phyloP scores from a whole-genome alignment of 2,329 filamentous ascomycete species.

The Penicillium sp. region DNA sequence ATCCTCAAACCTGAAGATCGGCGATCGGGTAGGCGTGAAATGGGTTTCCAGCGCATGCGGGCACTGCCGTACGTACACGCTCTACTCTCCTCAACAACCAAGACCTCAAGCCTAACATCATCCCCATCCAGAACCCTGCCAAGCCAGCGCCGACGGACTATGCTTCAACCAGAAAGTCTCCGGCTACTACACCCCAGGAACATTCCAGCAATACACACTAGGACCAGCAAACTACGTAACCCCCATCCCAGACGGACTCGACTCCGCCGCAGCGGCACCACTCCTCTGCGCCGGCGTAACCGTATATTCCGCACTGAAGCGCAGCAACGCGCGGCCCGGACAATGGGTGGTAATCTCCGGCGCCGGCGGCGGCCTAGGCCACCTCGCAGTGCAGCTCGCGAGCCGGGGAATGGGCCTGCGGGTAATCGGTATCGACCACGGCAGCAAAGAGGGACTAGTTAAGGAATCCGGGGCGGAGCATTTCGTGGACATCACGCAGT shows the following conservation, averaged over 20 bases:
- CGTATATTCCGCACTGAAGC: constrained; percentile 65
- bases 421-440: constrained; percentile 65
- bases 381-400: constrained; percentile 63
- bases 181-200: constrained; percentile 68
- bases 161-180: constrained; percentile 60
- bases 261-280: constrained; percentile 62
- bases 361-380: constrained; percentile 64
- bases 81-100: not conserved
- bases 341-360: constrained; percentile 62
- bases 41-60: constrained; percentile 62
- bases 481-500: constrained; percentile 63
- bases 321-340: constrained; percentile 58
- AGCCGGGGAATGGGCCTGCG: constrained; percentile 61
- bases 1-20: constrained; percentile 57
- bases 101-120: not conserved
- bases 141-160: constrained; percentile 55
- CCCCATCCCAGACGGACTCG: constrained; percentile 63
- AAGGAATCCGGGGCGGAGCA: constrained; percentile 63
- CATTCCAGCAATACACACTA: constrained; percentile 70
- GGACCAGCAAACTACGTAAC: constrained; percentile 68
- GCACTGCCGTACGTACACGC: constrained; percentile 44
- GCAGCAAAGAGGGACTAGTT: constrained; percentile 59
- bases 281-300: constrained; percentile 69
- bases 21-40: constrained; percentile 69
- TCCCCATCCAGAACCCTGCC: constrained; percentile 47